Evolutionary conservation across 2,329 filamentous ascomycete species (phyloP), one percentile per base, ranked within the genome.

Genomic region (Ascochyta lentis): DNA sequence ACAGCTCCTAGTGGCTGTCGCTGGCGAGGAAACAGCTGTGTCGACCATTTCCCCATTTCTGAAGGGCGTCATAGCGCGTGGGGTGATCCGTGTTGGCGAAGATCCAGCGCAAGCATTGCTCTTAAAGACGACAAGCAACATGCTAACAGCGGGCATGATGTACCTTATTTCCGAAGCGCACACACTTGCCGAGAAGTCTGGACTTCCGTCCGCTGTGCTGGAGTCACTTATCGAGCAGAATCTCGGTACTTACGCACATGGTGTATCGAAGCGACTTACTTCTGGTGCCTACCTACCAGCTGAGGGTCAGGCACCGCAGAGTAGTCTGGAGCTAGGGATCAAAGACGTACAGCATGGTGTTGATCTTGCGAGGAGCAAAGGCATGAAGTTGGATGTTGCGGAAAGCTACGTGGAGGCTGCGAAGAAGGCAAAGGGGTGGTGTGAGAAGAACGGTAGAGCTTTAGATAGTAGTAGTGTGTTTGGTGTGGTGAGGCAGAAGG

Each of bases 301-400:
- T 0, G 47, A 49, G 10, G 69, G 69, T 0, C 46, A 76, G 24
- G 63, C 71, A 26, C 81, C 81, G 2, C 79, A 75, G 74, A 84
- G 80, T 0, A 81, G 80, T 34, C 54, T 84, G 3, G 76, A 78
- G 22, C 67, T 84, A 3, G 83, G 80, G 0, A 73, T 84, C 7
- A 83, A 84, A 54, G 83, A 84, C 60, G 81, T 83, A 0, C 76
- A 78, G 0, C 79, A 83, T 61, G 82, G 80, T 0, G 75, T 84
- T 12, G 67, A 68, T 6, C 74, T 77, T 26, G 82, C 81, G 1
- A 68, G 71, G 43, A 70, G 75, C 1, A 68, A 67, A 0, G 80
- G 79, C 0, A 60, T 77, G 22, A 71, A 60, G 16, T 58, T 84
- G 15, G 68, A 76, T 41, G 73, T 81, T 19, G 80, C 73, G 0